A percentile compares a stretch with the other conserved stretches of the same genome.
Evolutionary conservation across 1,139 yeast species (phyloP).

Genomic region (Geotrichum aggregatum): DNA sequence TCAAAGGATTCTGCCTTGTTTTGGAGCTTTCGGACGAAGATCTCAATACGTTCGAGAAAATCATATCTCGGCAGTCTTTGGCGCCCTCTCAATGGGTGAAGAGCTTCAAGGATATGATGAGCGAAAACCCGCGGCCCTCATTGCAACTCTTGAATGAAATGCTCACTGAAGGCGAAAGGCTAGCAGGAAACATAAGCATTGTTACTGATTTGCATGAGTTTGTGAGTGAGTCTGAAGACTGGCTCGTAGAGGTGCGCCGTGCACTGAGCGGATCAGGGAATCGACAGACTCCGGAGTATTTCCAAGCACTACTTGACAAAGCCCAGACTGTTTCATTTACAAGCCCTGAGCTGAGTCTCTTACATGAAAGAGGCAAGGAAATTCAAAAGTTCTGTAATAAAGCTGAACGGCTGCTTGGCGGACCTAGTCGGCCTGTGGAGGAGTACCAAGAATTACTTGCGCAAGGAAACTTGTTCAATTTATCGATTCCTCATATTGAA

Average conservation of each 20-base stretch:
- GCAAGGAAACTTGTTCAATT: conserved; percentile 57
- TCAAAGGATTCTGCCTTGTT: neutral
- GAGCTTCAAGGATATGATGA: conserved; percentile 45
- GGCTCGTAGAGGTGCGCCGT: conserved; percentile 56
- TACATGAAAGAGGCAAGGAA: conserved; percentile 52
- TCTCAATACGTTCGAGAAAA: conserved; percentile 34
- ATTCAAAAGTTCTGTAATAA: conserved; percentile 47
- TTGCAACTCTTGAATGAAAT: conserved; percentile 47
- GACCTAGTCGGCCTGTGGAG: conserved; percentile 24
- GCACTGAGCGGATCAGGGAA: conserved; percentile 37
- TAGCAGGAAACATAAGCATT: conserved; percentile 39
- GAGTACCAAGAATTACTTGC: conserved; percentile 38
- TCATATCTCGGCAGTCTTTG: neutral
- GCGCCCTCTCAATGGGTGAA: conserved; percentile 51
- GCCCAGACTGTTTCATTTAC: conserved; percentile 51
- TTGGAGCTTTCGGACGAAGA: conserved; percentile 49
- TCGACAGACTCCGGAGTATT: conserved; percentile 27
- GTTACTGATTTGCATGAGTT: conserved; percentile 43
- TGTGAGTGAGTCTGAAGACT: conserved; percentile 46
- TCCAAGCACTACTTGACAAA: conserved; percentile 44
- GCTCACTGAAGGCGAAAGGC: conserved; percentile 54
- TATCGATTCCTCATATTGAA: conserved; percentile 50
- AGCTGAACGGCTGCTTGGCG: conserved; percentile 11
- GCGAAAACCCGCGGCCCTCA: conserved; percentile 45
- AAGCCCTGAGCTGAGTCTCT: conserved; percentile 57